Evolutionary conservation across 1,284 basidiomycete species (phyloP).

Genomic region (Ustilago sp.): DNA sequence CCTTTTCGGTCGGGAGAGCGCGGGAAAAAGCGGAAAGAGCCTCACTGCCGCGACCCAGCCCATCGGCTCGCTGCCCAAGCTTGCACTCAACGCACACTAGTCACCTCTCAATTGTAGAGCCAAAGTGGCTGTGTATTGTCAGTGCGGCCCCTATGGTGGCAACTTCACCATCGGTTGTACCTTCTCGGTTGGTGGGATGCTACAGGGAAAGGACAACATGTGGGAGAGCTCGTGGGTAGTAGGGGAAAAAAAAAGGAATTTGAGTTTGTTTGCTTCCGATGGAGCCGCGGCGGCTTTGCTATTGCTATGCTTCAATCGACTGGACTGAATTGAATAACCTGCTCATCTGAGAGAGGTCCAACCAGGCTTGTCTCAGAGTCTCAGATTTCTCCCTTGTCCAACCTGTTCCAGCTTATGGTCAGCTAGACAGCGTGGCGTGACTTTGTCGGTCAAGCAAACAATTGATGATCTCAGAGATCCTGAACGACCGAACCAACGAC

Average conservation of each 20-base stretch:
- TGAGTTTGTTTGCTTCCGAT: conserved; percentile 1
- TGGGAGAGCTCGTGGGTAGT: neutral
- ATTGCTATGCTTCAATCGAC: neutral
- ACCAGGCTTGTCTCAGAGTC: neutral
- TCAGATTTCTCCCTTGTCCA: conserved; percentile 6
- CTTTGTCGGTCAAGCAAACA: conserved; percentile 1
- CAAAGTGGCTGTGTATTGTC: too few relatives aligned
- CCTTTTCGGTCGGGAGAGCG: neutral
- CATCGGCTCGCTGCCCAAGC: too few relatives aligned
- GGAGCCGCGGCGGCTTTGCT: neutral
- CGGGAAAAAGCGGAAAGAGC: neutral
- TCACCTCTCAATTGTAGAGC: too few relatives aligned
- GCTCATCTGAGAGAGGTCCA: conserved; percentile 1
- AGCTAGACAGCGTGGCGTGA: neutral
- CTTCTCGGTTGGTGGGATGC: too few relatives aligned
- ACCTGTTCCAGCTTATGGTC: neutral
- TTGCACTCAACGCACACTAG: too few relatives aligned
- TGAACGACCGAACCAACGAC: conserved; percentile 19
- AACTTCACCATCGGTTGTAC: too few relatives aligned
- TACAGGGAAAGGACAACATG: conserved; percentile 3
- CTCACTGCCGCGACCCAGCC: neutral
- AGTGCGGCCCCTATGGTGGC: neutral
- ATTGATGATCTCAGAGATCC: neutral
- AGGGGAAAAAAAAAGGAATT: neutral
- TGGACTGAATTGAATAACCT: neutral